Base-by-base conservation (phyloP, 805 yeast genomes). In the Ogataea philodendri region DNA sequence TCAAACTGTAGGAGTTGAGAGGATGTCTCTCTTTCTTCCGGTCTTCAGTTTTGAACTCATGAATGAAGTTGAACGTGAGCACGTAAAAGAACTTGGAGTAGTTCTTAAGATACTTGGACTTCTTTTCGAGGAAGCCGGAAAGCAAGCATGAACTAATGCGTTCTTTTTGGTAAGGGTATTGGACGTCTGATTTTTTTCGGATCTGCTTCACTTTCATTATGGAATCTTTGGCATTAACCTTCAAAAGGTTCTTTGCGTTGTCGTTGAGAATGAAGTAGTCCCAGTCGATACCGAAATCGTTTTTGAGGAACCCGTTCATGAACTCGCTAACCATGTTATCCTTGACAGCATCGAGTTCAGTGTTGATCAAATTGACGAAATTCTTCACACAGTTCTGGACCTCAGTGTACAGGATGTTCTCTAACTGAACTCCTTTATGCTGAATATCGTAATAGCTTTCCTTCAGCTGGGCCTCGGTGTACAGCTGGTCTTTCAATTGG, bases 281-380 rank as follows among this genome's bases (percentile, higher is more conserved):
- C 87, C 87, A 81, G 57, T 81, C 89, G 43, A 73, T 62, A 26
- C 69, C 71, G n/a, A 76, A 69, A 31, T 78, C 81, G 48, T 78
- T 78, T 49, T 69, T 57, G 48, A 74, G 51, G 57, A 73, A 67
- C 46, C 78, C 65, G 40, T 70, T 66, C 39, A 60, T 62, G 32
- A 81, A 62, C 48, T 72, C 78, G 33, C 75, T 75, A 24, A 78
- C 65, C 52, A 79, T 65, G 40, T 70, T 64, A 28, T 73, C 66
- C 18, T 76, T 63, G 18, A 68, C 65, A 1, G 71, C 45, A 14
- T 66, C 60, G 27, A 70, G 66, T 54, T 80, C 84, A 2, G 70
- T 55, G 45, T 69, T 72, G 17, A 81, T 67, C 32, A 75, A 59
- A 24, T 65, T 62, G 29, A 76, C 65, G 49, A 77, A 80, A 42